Percentiles rank a stretch among this genome's conserved stretches.
Conservation (phyloP, 805 yeast species). For the Suhomyces xylopsoci region DNA sequence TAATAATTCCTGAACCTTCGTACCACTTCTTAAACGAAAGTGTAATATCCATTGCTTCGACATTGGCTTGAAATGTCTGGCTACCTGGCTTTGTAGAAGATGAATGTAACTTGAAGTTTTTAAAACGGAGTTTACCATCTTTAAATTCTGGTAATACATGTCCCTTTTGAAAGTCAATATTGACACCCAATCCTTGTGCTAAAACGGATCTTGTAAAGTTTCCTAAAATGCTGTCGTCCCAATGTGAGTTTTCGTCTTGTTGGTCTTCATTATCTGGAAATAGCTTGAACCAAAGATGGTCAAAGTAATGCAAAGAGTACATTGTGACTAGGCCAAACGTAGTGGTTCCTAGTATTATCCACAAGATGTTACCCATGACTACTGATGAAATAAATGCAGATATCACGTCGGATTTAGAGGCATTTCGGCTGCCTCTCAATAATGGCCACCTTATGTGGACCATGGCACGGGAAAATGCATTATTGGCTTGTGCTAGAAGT, state of each 20-base stretch:
- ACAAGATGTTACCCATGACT: constrained; percentile 53
- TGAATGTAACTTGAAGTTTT: constrained; percentile 28
- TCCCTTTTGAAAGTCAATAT: constrained; percentile 37
- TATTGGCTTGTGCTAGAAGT: constrained; percentile 29
- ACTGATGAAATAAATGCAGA: constrained; percentile 57
- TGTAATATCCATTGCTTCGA: constrained; percentile 44
- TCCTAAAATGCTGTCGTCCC: constrained; percentile 30
- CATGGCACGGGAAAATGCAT: constrained; percentile 28
- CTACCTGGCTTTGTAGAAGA: constrained; percentile 8
- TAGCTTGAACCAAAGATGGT: constrained; percentile 22
- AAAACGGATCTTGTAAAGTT: constrained; percentile 33
- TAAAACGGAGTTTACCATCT: constrained; percentile 49
- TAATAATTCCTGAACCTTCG: constrained; percentile 51
- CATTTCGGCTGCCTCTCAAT: constrained; percentile 46
- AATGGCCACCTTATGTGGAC: constrained; percentile 48
- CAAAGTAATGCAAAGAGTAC: constrained; percentile 40
- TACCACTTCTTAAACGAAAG: constrained; percentile 54
- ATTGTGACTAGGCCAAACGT: constrained; percentile 49
- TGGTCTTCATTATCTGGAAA: constrained; percentile 23
- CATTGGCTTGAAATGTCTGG: constrained; percentile 21
- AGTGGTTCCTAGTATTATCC: constrained; percentile 57
- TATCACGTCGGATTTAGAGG: constrained; percentile 45
- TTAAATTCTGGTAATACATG: constrained; percentile 40
- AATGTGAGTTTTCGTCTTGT: not conserved
- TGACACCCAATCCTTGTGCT: constrained; percentile 38